These are phyloP conservation scores for Thalia dealbata DNA, from an alignment of 176 grass and related monocot species.

Conservation along the genomic window DNA sequence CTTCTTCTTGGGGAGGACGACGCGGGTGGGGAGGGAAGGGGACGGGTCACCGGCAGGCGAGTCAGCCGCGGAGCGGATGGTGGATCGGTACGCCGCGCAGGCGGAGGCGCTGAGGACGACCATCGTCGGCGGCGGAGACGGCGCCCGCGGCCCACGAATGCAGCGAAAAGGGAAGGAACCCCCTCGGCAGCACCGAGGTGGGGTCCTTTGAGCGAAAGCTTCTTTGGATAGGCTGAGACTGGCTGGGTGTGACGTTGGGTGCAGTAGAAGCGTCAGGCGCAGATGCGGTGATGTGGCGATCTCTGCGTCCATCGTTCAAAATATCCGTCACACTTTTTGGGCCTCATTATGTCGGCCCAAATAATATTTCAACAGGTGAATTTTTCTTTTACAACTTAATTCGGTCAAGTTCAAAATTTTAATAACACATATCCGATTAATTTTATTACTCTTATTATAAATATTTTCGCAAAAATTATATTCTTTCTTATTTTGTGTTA, in stretches of 20 bases:
- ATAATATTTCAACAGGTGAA: neutral
- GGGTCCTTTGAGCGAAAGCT: too few relatives aligned
- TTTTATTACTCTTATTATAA: too few relatives aligned
- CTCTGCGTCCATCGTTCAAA: neutral
- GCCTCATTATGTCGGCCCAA: neutral
- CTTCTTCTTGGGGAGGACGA: conserved; percentile 85
- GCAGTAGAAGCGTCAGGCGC: neutral
- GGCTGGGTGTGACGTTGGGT: neutral
- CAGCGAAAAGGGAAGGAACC: too few relatives aligned
- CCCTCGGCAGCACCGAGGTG: too few relatives aligned
- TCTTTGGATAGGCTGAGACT: neutral
- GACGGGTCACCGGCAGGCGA: conserved; percentile 23
- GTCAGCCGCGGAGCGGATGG: conserved; percentile 10
- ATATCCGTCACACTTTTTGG: neutral
- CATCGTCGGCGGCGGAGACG: conserved; percentile 20
- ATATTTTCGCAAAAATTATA: too few relatives aligned
- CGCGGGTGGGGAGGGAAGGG: conserved; percentile 26
- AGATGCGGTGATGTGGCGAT: neutral
- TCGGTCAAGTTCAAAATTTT: too few relatives aligned
- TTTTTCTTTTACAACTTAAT: too few relatives aligned
- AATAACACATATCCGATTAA: too few relatives aligned
- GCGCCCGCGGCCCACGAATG: too few relatives aligned
- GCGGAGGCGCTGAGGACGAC: conserved; percentile 32
- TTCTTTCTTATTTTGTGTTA: too few relatives aligned
- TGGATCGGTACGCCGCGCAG: conserved; percentile 14